Evolutionary conservation across 192 early-diverging fungal genomes (phyloP).

Genomic region (Podila minutissima): DNA sequence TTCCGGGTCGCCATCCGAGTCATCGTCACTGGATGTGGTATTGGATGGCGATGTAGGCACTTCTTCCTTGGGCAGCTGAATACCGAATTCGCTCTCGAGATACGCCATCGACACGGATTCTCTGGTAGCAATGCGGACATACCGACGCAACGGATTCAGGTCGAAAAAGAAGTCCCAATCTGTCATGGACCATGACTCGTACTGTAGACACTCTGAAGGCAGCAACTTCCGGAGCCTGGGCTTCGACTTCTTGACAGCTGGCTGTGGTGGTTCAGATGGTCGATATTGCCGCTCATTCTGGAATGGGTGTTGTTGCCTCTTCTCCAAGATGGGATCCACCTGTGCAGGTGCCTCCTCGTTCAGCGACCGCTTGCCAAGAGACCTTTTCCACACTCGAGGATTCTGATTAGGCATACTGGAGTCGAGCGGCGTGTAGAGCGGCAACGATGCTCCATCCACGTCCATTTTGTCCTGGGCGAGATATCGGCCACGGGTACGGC

Average conservation of each 20-base stretch:
- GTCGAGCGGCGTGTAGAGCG: constrained; percentile 15
- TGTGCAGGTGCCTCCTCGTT: not conserved
- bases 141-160: constrained; percentile 45
- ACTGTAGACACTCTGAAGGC: constrained; percentile 63
- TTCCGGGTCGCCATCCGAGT: not conserved
- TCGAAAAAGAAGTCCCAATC: constrained; percentile 66
- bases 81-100: constrained; percentile 20
- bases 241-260: not conserved
- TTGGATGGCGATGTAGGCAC: not conserved
- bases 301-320: constrained; percentile 4
- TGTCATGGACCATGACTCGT: constrained; percentile 60
- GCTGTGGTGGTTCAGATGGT: not conserved
- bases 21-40: not conserved
- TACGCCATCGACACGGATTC: constrained; percentile 43
- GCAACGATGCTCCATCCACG: constrained; percentile 8
- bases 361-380: constrained; percentile 2
- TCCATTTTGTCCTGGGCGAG: not conserved
- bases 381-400: constrained; percentile 5
- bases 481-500: not conserved
- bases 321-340: not conserved
- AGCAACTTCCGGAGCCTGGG: constrained; percentile 17
- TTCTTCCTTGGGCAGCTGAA: constrained; percentile 22
- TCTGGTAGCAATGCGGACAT: constrained; percentile 53
- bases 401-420: not conserved
- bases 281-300: constrained; percentile 3